Evolutionary conservation across 306 rosid genomes (phyloP).

Genomic region (Dryas octopetala): DNA sequence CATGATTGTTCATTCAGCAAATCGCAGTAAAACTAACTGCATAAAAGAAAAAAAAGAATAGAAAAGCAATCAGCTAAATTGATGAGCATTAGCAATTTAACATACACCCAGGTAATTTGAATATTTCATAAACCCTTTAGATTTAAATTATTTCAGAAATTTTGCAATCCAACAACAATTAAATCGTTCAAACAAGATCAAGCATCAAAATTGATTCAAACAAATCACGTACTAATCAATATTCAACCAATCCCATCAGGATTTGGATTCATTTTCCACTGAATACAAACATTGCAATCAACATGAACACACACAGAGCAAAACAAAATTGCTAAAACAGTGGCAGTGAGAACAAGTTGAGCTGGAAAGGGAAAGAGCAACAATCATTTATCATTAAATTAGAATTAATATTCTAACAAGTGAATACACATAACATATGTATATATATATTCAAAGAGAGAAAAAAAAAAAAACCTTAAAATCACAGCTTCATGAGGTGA

Average conservation of each 20-base stretch:
- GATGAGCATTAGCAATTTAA: neutral
- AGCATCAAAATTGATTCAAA: neutral
- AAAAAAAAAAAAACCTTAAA: neutral
- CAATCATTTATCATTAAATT: neutral
- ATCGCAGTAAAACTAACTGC: constrained; percentile 36
- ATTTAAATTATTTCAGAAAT: neutral
- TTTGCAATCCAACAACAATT: neutral
- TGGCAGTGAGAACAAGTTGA: neutral
- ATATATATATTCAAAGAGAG: neutral
- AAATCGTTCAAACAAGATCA: neutral
- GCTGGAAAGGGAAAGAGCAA: neutral
- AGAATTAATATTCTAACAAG: neutral
- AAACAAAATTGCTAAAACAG: neutral
- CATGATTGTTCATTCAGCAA: constrained; percentile 30
- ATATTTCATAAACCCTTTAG: neutral
- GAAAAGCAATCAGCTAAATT: neutral
- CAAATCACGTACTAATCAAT: neutral
- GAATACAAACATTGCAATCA: neutral
- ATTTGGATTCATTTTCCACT: neutral
- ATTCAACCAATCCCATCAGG: neutral
- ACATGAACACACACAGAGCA: neutral
- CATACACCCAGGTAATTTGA: neutral
- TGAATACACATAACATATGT: neutral
- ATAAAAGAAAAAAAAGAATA: constrained; percentile 16
- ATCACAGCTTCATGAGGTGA: neutral